Base-by-base conservation (phyloP, 2,329 filamentous ascomycete genomes). In the Cryphonectria radicalis region DNA sequence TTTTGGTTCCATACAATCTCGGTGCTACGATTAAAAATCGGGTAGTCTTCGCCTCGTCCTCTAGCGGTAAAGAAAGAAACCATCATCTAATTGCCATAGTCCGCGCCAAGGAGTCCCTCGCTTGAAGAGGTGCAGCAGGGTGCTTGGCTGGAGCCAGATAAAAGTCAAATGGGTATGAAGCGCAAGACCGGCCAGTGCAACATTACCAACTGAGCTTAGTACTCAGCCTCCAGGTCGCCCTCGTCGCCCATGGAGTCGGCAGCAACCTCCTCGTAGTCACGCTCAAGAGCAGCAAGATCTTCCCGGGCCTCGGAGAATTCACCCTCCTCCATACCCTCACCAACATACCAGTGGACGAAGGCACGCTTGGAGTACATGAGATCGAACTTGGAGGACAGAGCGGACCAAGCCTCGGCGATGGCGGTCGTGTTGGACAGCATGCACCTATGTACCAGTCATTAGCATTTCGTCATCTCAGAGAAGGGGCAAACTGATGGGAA, bases 321-420 rank as follows among this genome's bases (percentile, higher is more conserved):
- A 84, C 96, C 96, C 85, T 99, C 96, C 89, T 99, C 96, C 96
- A 99, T 99, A 91, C 96, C 96, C 89, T 98, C 96, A 87, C 96
- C 96, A 81, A 99, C 96, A 80, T 98, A 99, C 96, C 96, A 99
- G 87, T 99, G 96, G 76, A 99, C 96, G 86, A 99, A 99, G 74
- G 96, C 96, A 88, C 96, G 96, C 92, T 99, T 99, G 84, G 94
- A 97, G 91, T 98, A 98, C 96, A 99, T 99, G 83, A 99, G 93
- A 81, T 99, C 96, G 88, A 99, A 99, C 88, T 99, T 99, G 90
- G 92, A 90, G 74, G 94, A 97, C 76, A 99, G 90, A 76, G 94
- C 94, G 75, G 93, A 95, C 96, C 96, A 99, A 75, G 96, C 96
- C 87, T 98, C 95, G 80, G 95, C 93, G 80, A 99, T 99, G 80